Evolutionary conservation across 1,284 basidiomycete genomes (phyloP), one percentile per base, ranked within the genome.

Genomic region (Caloboletus inedulis): DNA sequence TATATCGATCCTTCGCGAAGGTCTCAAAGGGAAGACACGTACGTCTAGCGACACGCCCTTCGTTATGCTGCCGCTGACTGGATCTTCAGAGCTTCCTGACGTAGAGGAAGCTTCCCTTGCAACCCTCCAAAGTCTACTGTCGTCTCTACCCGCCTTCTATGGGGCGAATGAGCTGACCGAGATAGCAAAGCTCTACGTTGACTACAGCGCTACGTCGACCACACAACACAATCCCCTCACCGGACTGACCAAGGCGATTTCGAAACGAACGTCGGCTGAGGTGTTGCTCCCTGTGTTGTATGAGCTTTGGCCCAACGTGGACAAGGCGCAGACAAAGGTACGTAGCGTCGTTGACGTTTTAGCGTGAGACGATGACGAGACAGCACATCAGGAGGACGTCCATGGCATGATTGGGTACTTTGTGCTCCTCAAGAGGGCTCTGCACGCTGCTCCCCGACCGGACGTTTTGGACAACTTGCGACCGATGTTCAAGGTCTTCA

Each of bases 401-500:
- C 64, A 69, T 18, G 66, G 71, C 41, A 65, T 77, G 43, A 67
- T 74, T 14, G 77, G 77, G 0, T 93, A 85, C 74, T 89, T 94
- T 60, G 77, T 82, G 16, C 61, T 93, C 0, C 68, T 93, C 42
- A 81, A 82, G 58, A 77, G 84, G 39, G 77, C 80, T 0, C 66
- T 96, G 27, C 85, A 82, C 13, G 77, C 79, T 45, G 83, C 89
- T 5, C 75, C 82, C 49, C 78, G 89, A 18, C 69, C 79, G 3
- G 78, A 81, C 7, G 78, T 98, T 3, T 73, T 85, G 7, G 82
- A 86, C 27, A 78, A 90, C 51, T 72, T 95, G 53, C 87, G 90
- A 45, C 59, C 77, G 1, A 64, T 92, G 34, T 96, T 94, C 75
- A 88, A 86, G 53, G 79, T 92, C 47, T 90, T 97, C 76, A 74